A percentile compares a stretch with the other conserved stretches of the same genome.
phyloP scores from a whole-genome alignment of 129 eudicot genomes.

The Artemisia annua region DNA sequence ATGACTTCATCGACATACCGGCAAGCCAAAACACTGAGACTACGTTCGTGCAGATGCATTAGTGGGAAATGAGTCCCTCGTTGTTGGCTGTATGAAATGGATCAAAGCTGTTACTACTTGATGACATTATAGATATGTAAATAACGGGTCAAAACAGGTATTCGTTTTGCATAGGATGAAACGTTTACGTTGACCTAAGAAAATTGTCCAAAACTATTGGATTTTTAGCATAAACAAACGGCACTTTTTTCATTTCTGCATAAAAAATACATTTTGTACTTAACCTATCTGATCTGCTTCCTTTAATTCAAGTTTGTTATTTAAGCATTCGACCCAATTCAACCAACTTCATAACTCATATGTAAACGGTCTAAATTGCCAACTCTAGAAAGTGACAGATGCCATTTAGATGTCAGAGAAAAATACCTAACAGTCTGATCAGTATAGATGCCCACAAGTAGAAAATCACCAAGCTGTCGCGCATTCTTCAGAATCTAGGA shows the following conservation, averaged over 20 bases:
- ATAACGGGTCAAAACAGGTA: neutral
- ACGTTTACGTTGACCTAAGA: no score
- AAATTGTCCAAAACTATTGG: no score
- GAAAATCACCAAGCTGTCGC: constrained; percentile 84
- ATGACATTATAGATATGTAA: no score
- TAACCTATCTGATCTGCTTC: neutral
- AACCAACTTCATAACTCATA: neutral
- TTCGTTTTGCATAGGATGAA: no score
- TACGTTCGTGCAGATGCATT: constrained; percentile 92
- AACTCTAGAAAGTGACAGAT: constrained; percentile 4
- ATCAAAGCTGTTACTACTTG: neutral
- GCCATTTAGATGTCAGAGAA: neutral
- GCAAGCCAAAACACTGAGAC: constrained; percentile 89
- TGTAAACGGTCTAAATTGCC: neutral
- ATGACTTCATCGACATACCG: constrained; percentile 93
- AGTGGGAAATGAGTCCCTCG: constrained; percentile 73
- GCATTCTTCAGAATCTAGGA: constrained; percentile 79
- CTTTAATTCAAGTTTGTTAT: neutral
- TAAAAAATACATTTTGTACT: neutral
- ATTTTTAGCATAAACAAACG: no score
- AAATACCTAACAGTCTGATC: constrained; percentile 84
- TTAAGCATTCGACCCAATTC: neutral
- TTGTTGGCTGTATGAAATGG: constrained; percentile 54
- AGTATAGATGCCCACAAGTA: constrained; percentile 76
- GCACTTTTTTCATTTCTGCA: neutral